phyloP scores from a whole-genome alignment of 345 rosid genomes.

The Salix brachista region DNA sequence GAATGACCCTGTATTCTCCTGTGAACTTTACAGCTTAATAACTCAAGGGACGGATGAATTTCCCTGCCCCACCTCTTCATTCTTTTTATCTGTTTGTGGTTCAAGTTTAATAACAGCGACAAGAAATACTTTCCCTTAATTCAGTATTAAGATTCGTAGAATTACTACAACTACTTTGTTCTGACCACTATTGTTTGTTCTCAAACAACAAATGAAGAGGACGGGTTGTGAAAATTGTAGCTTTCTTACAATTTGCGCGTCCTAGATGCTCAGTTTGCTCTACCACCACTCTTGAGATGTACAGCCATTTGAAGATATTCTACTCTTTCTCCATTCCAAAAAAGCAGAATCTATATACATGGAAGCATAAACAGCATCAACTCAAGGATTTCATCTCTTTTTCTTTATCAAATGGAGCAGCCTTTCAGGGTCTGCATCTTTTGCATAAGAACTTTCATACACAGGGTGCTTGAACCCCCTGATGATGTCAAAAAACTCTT shows the following conservation, averaged over 20 bases:
- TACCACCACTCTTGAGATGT: constrained; percentile 21
- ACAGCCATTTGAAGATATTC: neutral
- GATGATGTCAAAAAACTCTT: constrained; percentile 32
- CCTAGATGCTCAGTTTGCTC: constrained; percentile 31
- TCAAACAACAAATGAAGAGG: neutral
- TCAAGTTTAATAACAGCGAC: neutral
- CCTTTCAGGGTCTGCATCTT: constrained; percentile 45
- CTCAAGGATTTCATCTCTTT: neutral
- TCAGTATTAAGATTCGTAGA: too few species aligned
- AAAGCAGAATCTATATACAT: neutral
- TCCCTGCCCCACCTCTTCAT: too few species aligned
- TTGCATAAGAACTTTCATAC: constrained; percentile 45
- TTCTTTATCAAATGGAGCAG: neutral
- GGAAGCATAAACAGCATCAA: neutral
- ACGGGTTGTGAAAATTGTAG: neutral
- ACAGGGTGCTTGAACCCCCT: constrained; percentile 39
- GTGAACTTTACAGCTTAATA: too few species aligned
- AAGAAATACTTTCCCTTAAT: too few species aligned
- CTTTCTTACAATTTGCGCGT: constrained; percentile 19
- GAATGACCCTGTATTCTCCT: too few species aligned
- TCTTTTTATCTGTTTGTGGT: too few species aligned
- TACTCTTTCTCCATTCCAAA: neutral
- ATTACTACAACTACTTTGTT: too few species aligned
- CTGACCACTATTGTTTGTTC: too few species aligned
- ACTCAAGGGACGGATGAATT: too few species aligned